Evolutionary conservation across 2,329 filamentous ascomycete species (phyloP), one percentile per base, ranked within the genome.

Genomic region (Colletotrichum plurivorum): DNA sequence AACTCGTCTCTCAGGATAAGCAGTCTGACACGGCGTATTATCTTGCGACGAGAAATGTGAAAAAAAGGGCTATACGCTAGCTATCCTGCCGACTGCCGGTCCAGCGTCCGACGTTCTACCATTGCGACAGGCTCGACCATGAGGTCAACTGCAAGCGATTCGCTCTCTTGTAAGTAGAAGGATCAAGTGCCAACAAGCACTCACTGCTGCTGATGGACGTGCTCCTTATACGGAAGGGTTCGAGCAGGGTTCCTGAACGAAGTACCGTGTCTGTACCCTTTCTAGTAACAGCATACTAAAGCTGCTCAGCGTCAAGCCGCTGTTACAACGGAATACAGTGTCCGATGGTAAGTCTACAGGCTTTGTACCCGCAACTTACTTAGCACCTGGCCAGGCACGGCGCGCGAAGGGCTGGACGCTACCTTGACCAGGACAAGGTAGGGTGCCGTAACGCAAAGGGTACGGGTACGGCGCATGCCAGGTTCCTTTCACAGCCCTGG

Each of bases 351-450:
- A 31, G 36, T 56, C 9, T 49, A 45, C 56, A 61, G 16, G 59
- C 49, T 55, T 55, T 46, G 55, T 66, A 60, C 63, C 51, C 51
- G 67, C 63, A 67, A 57, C 56, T 51, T 45, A 56, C 43, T 54
- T 69, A 31, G 41, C 61, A 66, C 48, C 61, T 65, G 66, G 66
- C 62, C 61, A 69, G 54, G 66, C 43, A 69, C 61, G 61, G 65
- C 60, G 53, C 65, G 61, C 46, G 41, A 58, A 53, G 54, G 48
- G 49, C 62, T 54, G 25, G 53, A 53, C 41, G 65, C 65, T 43
- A 57, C 65, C 39, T 48, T 22, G 60, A 57, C 60, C 36, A 69
- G 49, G 66, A 69, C 54, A 59, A 49, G 66, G 66, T 36, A 57
- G 18, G 61, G 43, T 65, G 61, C 22, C 52, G 48, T 55, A 43